Conservation (phyloP, 805 yeast species). For the Lipomyces yamanashiensis region DNA sequence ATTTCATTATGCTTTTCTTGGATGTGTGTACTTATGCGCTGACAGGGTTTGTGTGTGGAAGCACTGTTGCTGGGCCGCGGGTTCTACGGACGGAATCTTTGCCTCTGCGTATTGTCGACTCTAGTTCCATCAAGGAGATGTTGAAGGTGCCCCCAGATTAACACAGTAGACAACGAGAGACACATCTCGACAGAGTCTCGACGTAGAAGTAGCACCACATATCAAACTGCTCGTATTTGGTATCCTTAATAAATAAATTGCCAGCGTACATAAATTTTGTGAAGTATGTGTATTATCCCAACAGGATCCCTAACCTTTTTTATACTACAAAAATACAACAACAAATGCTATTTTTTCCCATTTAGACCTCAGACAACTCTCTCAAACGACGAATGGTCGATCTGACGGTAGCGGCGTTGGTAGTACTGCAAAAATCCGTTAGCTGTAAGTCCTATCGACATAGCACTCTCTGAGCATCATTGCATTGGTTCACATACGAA, state of each 20-base stretch:
- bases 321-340: constrained; percentile 15
- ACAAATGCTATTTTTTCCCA: constrained; percentile 18
- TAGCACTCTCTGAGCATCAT: not conserved
- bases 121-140: too few relatives aligned
- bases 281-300: constrained; percentile 13
- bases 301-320: constrained; percentile 12
- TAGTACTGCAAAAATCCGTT: constrained; percentile 54
- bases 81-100: too few relatives aligned
- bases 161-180: too few relatives aligned
- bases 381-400: constrained; percentile 99
- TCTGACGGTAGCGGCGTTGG: constrained; percentile 99
- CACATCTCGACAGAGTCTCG: not conserved
- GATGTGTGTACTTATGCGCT: too few relatives aligned
- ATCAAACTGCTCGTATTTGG: not conserved
- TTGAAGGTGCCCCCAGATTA: too few relatives aligned
- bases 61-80: not conserved
- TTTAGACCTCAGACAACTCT: constrained; percentile 99
- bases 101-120: too few relatives aligned
- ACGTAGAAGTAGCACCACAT: not conserved
- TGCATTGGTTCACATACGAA: constrained; percentile 51
- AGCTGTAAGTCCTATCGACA: not conserved
- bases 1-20: too few relatives aligned
- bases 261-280: not conserved
- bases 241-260: not conserved
- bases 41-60: too few relatives aligned